Base-by-base conservation (phyloP, 371 early-diverging fungal genomes). In the Mucor velutinosus region DNA sequence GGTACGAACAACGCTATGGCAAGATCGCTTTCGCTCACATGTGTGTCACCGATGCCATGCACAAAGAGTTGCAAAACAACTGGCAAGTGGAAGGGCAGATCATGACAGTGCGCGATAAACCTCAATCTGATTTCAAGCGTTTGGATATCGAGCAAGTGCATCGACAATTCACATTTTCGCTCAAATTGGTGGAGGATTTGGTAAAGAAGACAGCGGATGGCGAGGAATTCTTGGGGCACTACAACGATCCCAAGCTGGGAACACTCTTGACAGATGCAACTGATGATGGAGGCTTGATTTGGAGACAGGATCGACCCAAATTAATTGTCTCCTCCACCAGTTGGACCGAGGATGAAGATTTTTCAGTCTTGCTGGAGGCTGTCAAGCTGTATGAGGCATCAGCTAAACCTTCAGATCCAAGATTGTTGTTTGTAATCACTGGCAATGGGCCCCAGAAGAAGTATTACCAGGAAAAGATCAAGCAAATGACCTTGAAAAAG, bases 321-420 rank as follows among this genome's bases (percentile, higher is more conserved):
- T 71, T 97, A 60, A 76, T 97, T 58, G 92, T 97, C 6, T 94
- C 92, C 65, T 90, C 92, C 69, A 97, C 97, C n/a, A 92, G 92
- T 68, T 98, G 97, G 97, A 98, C 99, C 0, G 91, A 91, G 37
- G 99, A 97, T 76, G 99, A 98, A 70, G 97, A 97, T 73, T 95
- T 98, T 75, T 81, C 83, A 14, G 66, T 96, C 5, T 75, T 98
- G 59, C 75, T 96, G 30, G 81, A 88, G 1, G 95, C 96, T 0
- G 75, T 93, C 12, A 75, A 80, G 51, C 62, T 75, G 39, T 94
- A 94, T 73, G 80, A 85, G 29, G 69, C 62, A 11, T 32, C 45
- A 30, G 80, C 75, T 3, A 64, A 51, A 23, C 43, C 66, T 12
- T 58, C 68, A 7, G 81, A 85, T 65, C 93, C 94, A 30, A 68